Percentiles rank a stretch among this genome's conserved stretches.
These are phyloP conservation scores for Acacia acuminata DNA, from an alignment of 306 rosid species.

Conservation along the genomic window DNA sequence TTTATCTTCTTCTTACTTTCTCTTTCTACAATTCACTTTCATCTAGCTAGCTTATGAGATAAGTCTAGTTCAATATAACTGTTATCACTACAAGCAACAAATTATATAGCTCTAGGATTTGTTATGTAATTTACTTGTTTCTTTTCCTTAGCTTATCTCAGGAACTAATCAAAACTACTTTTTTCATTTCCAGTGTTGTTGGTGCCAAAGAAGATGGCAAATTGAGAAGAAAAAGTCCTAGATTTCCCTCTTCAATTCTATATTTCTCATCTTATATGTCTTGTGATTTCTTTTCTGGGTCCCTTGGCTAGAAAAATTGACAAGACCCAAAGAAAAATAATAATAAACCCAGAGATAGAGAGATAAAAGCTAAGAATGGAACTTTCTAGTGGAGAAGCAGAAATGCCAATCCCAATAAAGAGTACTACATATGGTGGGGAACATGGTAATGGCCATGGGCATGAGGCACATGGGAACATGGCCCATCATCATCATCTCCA, in stretches of 20 bases:
- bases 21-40: conserved; percentile 16
- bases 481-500: conserved; percentile 35
- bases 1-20: conserved; percentile 6
- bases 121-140: not conserved
- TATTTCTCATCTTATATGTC: conserved; percentile 1
- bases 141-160: not conserved
- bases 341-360: not conserved
- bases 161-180: not conserved
- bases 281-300: conserved; percentile 7
- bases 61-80: not conserved
- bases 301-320: conserved; percentile 5
- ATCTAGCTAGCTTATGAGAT: not conserved
- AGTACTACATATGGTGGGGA: conserved; percentile 34
- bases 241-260: not conserved
- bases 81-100: conserved; percentile 1
- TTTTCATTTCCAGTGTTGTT: not conserved
- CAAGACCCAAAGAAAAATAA: not conserved
- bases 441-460: conserved; percentile 41
- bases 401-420: conserved; percentile 61
- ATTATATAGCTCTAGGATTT: not conserved
- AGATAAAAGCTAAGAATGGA: conserved; percentile 42
- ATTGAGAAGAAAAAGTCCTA: conserved; percentile 14
- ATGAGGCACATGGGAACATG: conserved; percentile 39
- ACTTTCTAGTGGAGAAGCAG: conserved; percentile 50
- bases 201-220: not conserved